Percentiles rank a stretch among this genome's conserved stretches.
These are phyloP conservation scores for Petunia hybrid DNA, from an alignment of 305 asterid species.

Conservation along the genomic window DNA sequence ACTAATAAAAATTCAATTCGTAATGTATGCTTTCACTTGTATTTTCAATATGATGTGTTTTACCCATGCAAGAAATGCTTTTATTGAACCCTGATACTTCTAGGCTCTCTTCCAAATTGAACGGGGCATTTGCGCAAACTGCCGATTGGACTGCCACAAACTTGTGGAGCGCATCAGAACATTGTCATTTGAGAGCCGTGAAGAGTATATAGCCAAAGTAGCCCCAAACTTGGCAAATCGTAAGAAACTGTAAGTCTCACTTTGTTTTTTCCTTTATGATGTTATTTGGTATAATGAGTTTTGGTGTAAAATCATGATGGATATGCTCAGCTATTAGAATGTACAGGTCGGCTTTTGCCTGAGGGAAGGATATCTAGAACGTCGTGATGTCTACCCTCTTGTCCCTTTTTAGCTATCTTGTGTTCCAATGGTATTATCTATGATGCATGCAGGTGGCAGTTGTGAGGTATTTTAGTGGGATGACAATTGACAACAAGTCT, in stretches of 20 bases:
- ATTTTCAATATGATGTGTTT: neutral
- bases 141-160: constrained; percentile 80
- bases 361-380: neutral
- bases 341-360: neutral
- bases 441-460: neutral
- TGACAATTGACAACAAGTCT: constrained; percentile 9
- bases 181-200: constrained; percentile 71
- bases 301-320: constrained; percentile 12
- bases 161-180: constrained; percentile 78
- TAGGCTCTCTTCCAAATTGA: constrained; percentile 90
- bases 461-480: neutral
- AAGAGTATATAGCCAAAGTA: constrained; percentile 57
- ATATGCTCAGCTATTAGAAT: neutral
- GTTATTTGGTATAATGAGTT: constrained; percentile 9
- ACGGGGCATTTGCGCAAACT: constrained; percentile 81
- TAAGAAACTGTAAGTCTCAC: constrained; percentile 40
- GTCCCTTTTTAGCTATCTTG: neutral
- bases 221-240: constrained; percentile 76
- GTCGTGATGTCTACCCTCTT: neutral
- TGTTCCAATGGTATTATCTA: neutral
- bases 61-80: constrained; percentile 29
- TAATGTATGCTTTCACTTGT: constrained; percentile 36
- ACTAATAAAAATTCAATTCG: constrained; percentile 79
- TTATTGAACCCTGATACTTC: constrained; percentile 38
- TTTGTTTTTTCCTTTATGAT: constrained; percentile 17